These are phyloP conservation scores for Puya raimondii DNA, from an alignment of 176 grass and related monocot species.

Conservation along the genomic window DNA sequence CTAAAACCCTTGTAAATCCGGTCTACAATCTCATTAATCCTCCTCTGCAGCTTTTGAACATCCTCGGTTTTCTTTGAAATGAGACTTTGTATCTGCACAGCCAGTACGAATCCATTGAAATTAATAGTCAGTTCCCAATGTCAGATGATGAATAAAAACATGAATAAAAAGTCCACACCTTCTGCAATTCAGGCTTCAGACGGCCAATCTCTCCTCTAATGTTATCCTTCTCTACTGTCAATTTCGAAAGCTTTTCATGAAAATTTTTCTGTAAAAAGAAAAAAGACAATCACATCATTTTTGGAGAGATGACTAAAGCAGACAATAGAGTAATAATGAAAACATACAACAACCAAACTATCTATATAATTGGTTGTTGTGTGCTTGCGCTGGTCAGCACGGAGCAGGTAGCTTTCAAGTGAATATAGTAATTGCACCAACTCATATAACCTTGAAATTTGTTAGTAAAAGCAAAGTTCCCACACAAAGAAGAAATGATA, in stretches of 20 bases:
- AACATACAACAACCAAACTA: too few species aligned
- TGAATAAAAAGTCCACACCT: slow-evolving; percentile 44
- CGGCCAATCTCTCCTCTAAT: slow-evolving; percentile 62
- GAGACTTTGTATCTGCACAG: slow-evolving; percentile 51
- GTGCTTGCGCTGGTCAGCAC: too few species aligned
- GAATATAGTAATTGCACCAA: too few species aligned
- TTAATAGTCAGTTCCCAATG: slow-evolving; percentile 5
- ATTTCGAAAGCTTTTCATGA: slow-evolving; percentile 58
- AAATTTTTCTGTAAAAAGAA: slow-evolving; percentile 52
- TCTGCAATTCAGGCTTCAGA: slow-evolving; percentile 60
- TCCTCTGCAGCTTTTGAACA: slow-evolving; percentile 77
- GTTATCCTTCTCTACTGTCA: slow-evolving; percentile 59
- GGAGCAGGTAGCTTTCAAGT: too few species aligned
- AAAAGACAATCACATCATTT: neutral
- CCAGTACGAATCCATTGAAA: slow-evolving; percentile 26
- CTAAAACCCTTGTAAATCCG: slow-evolving; percentile 92
- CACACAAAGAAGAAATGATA: too few species aligned
- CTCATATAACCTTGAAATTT: too few species aligned
- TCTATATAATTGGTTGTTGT: too few species aligned
- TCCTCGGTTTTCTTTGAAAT: slow-evolving; percentile 65
- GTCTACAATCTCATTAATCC: slow-evolving; percentile 92
- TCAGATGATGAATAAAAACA: slow-evolving; percentile 10
- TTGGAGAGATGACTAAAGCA: neutral
- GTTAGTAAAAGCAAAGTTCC: too few species aligned
- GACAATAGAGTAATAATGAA: neutral